Evolutionary conservation across 305 asterid species (phyloP).

Genomic region (Fraxinus angustifolia): DNA sequence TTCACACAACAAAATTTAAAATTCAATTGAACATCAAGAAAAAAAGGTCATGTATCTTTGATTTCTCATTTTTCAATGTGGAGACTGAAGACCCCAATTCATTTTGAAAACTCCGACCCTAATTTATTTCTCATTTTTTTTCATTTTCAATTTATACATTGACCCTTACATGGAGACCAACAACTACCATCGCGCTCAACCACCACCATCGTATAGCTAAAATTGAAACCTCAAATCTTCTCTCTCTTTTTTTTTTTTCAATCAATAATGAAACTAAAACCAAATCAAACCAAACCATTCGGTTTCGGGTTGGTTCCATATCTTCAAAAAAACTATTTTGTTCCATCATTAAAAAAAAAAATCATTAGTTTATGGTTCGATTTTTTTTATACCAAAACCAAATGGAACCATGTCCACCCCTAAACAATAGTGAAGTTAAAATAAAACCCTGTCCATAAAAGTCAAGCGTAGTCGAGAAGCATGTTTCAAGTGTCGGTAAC

Average conservation of each 20-base stretch:
- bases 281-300: background rate
- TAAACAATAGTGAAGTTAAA: background rate
- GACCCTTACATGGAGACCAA: background rate
- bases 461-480: background rate
- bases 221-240: background rate
- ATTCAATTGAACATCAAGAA: background rate
- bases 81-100: background rate
- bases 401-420: too few relatives aligned
- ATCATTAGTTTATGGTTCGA: too few relatives aligned
- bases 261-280: background rate
- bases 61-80: background rate
- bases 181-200: background rate
- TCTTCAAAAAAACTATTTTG: background rate
- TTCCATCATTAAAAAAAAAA: background rate
- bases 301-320: too few relatives aligned
- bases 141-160: background rate
- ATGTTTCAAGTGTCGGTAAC: background rate
- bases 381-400: too few relatives aligned
- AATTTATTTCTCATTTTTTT: too few relatives aligned
- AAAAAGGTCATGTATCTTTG: too few relatives aligned
- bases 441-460: background rate
- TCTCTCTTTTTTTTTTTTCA: background rate
- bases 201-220: background rate
- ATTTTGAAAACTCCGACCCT: background rate
- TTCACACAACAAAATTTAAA: background rate